Conservation (phyloP, 2,329 filamentous ascomycete genomes). For the Xylaria sp. region DNA sequence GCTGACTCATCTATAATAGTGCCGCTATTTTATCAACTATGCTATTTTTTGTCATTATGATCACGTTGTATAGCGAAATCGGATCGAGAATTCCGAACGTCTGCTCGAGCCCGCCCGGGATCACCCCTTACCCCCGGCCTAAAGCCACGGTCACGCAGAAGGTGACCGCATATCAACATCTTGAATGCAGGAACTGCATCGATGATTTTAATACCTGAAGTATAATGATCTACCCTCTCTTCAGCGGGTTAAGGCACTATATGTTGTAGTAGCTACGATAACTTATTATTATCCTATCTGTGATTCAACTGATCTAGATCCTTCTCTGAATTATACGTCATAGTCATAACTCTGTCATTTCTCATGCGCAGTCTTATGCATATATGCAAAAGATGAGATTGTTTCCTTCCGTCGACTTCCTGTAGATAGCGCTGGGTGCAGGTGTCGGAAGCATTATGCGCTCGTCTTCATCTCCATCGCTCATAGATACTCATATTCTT, state of each 20-base stretch:
- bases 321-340: no score
- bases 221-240: no score
- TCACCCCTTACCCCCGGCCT: background rate
- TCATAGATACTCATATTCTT: constrained; percentile 48
- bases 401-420: no score
- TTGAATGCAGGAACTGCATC: background rate
- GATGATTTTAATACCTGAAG: no score
- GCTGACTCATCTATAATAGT: background rate
- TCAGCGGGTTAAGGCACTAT: no score
- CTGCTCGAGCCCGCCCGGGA: background rate
- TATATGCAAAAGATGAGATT: no score
- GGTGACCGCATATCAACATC: background rate
- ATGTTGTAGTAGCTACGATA: background rate
- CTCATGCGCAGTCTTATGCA: no score
- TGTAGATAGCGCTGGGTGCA: background rate
- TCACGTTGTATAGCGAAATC: background rate
- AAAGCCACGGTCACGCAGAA: background rate
- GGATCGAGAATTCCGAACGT: background rate
- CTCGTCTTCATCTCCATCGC: background rate
- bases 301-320: no score
- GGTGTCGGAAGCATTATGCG: background rate
- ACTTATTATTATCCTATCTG: background rate
- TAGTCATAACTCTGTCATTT: no score
- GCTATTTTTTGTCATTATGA: background rate
- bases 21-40: background rate